Evolutionary conservation across 495 filamentous ascomycete species (phyloP), one percentile per base, ranked within the genome.

Genomic region (Penicillium cataractarum): DNA sequence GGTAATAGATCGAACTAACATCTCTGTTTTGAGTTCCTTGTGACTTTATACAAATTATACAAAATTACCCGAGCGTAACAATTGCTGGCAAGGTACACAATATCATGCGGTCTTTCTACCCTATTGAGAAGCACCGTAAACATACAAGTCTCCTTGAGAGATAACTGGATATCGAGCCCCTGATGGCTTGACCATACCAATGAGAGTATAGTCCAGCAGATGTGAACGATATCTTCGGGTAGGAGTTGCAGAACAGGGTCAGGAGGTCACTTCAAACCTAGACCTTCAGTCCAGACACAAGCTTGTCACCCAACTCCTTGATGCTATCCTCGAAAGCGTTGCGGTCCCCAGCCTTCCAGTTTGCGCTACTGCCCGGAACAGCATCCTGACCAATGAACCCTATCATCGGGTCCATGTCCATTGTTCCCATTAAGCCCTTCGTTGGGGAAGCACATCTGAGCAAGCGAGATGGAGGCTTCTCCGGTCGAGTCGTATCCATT

Each of bases 391-490:
- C 83, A 3, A 71, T 74, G 60, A 88, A 88, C 0, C 80, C 86
- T 54, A 66, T 86, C 69, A 37, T 76, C 72, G 31, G 71, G 63
- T 33, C 76, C 74, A 66, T 86, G 81, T 0, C 83, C 85, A 58
- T 71, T 80, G 67, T 85, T 67, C 12, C 84, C 84, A 6, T 64
- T 79, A 17, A 86, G 75, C 7, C 60, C 37, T 0, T 68, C 67
- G 31, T 75, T 60, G 1, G 69, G 81, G 65, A 79, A 89, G 71
- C 87, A 89, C n/a, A 83, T 74, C 22, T 82, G 80, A 0, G 84
- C 87, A 6, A 89, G 65, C 1, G 85, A 76, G 32, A 89, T 77
- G 24, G 82, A 82, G 0, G 83, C 82, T 61, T 90, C 85, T 17
- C 87, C 84, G 0, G 85, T 83, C 0, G 80, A 65, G 29, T 63